These are phyloP conservation scores for Climacium dendroides DNA, from an alignment of 225 moss, liverwort and hornwort genomes.

Conservation along the genomic window DNA sequence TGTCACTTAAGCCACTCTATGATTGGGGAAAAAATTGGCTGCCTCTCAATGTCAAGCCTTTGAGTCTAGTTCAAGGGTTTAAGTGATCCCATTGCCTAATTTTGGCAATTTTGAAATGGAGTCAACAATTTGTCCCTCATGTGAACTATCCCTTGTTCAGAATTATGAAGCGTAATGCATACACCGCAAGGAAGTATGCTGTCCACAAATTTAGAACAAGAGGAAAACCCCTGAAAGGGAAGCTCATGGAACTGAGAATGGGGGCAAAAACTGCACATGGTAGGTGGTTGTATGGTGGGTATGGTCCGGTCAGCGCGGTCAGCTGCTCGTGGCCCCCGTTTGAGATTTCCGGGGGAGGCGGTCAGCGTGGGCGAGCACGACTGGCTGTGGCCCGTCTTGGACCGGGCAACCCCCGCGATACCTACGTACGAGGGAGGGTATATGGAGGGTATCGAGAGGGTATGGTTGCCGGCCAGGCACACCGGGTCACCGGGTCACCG, in stretches of 20 bases:
- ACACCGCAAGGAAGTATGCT: neutral
- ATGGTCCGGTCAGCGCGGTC: conserved; percentile 9
- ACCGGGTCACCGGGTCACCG: neutral
- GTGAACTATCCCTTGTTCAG: neutral
- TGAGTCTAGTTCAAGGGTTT: neutral
- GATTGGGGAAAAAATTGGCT: neutral
- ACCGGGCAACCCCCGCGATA: neutral
- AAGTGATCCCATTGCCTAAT: neutral
- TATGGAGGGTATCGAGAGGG: fast-evolving
- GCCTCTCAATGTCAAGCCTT: no score
- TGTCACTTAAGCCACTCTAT: neutral
- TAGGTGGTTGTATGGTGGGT: conserved; percentile 4
- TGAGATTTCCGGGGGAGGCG: neutral
- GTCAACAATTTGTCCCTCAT: no score
- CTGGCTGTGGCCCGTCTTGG: neutral
- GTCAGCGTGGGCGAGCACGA: neutral
- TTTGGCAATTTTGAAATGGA: neutral
- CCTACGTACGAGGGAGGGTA: neutral
- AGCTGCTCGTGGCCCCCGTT: neutral
- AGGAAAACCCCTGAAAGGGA: neutral
- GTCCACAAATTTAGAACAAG: neutral
- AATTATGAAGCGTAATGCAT: neutral
- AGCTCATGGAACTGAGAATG: neutral
- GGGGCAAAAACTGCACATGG: neutral
- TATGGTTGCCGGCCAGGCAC: conserved; percentile 4